Base-by-base conservation (phyloP, 805 yeast species). In the Cyberlindnera maclurae region DNA sequence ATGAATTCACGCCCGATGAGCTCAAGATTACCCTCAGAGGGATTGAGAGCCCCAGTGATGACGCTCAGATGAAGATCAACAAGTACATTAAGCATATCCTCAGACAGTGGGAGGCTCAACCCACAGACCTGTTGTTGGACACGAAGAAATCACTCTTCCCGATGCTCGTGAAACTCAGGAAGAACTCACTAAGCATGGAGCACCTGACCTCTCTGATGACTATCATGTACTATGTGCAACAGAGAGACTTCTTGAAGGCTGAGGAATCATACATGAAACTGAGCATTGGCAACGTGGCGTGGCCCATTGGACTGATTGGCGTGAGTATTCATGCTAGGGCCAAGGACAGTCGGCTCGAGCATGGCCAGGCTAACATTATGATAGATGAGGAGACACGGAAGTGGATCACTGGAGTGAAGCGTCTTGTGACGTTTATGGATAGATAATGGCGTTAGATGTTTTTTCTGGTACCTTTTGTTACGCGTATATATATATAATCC, bases 241-340 rank as follows among this genome's bases (percentile, higher is more conserved):
- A 60, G 10, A 51, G 57, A 12, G 70, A 77, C 27, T 77, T 58
- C 46, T 54, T 56, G 28, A 62, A 62, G 36, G 86, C 90, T 4
- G 73, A 73, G 42, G 85, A 84, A 50, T 67, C 78, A 18, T 87
- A 87, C 50, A 63, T 86, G 66, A 73, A 80, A 45, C 61, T 87
- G 41, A 80, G 90, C 52, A 80, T 87, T 13, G 96, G 96, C 1
- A 84, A 85, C 49, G 86, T 82, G 3, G 89, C 93, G 4, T 87
- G 95, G 95, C 96, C 96, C 3, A 82, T 86, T 46, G 96, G 96
- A 20, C 83, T 87, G 12, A 65, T 77, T 7, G 75, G 75, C 40
- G 82, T 87, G 12, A 87, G 93, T 35, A 84, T 87, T 41, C 96
- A 86, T 55, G 79, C 78, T 10, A 63, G 95, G 43, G 73, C 79